Percentiles rank a stretch among this genome's conserved stretches.
Conservation (phyloP, 371 early-diverging fungal genomes). For the Caulochytrium protostelioides region DNA sequence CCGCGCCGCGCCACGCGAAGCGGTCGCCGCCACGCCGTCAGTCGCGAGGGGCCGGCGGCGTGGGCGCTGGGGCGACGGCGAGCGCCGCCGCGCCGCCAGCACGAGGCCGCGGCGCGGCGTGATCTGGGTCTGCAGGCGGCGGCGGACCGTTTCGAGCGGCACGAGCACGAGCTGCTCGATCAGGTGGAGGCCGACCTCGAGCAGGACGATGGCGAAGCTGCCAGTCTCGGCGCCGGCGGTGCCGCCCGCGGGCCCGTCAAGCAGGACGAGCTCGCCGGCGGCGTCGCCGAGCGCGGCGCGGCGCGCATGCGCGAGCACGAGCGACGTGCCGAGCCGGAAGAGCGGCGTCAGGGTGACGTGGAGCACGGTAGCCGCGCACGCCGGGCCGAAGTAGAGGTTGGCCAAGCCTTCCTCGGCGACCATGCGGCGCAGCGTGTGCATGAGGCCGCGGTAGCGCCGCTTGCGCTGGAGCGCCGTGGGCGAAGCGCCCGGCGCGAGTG, state of each 20-base stretch:
- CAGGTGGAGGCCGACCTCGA: slow-evolving; percentile 35
- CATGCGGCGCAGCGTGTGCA: slow-evolving; percentile 47
- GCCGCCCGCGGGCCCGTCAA: too few species aligned
- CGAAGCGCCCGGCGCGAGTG: too few species aligned
- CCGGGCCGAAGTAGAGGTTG: slow-evolving; percentile 33
- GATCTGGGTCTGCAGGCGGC: slow-evolving; percentile 59
- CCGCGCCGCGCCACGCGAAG: too few species aligned
- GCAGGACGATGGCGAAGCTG: too few species aligned
- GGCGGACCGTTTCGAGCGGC: slow-evolving; percentile 71
- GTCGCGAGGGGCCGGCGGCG: too few species aligned
- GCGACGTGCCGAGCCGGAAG: slow-evolving; percentile 37
- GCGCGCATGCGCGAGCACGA: slow-evolving; percentile 51
- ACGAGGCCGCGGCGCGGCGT: too few species aligned
- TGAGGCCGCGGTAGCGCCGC: slow-evolving; percentile 45
- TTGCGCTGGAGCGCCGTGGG: slow-evolving; percentile 43
- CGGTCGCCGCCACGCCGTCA: too few species aligned
- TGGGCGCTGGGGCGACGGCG: too few species aligned
- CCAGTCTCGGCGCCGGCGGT: too few species aligned
- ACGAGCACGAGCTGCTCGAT: slow-evolving; percentile 46
- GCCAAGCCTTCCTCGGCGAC: slow-evolving; percentile 57
- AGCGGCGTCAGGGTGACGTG: slow-evolving; percentile 49
- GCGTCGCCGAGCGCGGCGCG: too few species aligned
- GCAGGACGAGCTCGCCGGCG: too few species aligned
- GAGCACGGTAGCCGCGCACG: slow-evolving; percentile 44
- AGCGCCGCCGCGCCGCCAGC: too few species aligned